These are phyloP conservation scores for Alternaria solani DNA, from an alignment of 2,329 filamentous ascomycete genomes.

Conservation along the genomic window DNA sequence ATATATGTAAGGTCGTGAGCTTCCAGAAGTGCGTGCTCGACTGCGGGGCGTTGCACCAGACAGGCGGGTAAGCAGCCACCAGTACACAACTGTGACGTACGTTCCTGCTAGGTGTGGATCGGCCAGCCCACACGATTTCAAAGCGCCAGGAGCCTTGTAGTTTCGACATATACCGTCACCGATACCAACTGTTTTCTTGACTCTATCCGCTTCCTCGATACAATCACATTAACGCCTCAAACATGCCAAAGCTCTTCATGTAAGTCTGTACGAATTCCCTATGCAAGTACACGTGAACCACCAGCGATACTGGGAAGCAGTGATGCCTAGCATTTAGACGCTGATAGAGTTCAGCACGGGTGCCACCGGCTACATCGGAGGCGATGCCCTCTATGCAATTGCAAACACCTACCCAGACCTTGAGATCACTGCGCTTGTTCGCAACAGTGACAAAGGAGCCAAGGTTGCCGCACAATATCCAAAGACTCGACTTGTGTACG, in stretches of 20 bases:
- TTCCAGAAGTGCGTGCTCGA: background rate
- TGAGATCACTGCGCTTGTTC: conserved; percentile 59
- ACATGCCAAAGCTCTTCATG: conserved; percentile 44
- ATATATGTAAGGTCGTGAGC: background rate
- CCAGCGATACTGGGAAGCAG: background rate
- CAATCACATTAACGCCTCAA: background rate
- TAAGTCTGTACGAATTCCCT: conserved; percentile 6
- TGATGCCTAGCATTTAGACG: background rate
- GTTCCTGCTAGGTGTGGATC: conserved; percentile 6
- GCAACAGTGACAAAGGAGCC: conserved; percentile 59
- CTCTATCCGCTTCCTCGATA: background rate
- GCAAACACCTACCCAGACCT: conserved; percentile 58
- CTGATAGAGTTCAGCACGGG: conserved; percentile 34
- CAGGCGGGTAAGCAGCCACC: background rate
- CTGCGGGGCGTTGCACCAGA: conserved; percentile 2
- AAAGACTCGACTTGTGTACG: conserved; percentile 60
- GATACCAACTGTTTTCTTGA: background rate
- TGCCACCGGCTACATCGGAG: conserved; percentile 46
- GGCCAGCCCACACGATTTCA: background rate
- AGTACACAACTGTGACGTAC: conserved; percentile 19
- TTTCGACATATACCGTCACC: background rate
- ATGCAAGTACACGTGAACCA: background rate
- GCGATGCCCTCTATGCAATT: conserved; percentile 46
- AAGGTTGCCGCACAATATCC: conserved; percentile 57
- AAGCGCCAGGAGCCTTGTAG: background rate